Evolutionary conservation across 2,329 filamentous ascomycete genomes (phyloP).

Genomic region (Mycosphaerella arachidis): DNA sequence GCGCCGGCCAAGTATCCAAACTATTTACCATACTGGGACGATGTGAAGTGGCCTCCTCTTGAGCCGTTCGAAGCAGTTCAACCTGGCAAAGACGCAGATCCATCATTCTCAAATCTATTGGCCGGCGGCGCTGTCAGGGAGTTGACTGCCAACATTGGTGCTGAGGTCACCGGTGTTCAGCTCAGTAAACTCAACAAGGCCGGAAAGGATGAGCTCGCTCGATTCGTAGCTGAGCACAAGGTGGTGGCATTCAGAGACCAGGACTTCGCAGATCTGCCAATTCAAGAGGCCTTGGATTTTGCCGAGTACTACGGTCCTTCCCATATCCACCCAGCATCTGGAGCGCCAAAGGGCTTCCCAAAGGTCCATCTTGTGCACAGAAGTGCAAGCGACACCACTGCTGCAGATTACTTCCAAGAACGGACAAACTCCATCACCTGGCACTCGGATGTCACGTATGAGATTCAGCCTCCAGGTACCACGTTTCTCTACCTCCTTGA

Average conservation of each 20-base stretch:
- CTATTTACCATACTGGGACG: slow-evolving; percentile 46
- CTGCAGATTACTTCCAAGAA: slow-evolving; percentile 59
- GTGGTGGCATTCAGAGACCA: slow-evolving; percentile 74
- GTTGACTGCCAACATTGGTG: slow-evolving; percentile 68
- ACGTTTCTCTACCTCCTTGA: slow-evolving; percentile 89
- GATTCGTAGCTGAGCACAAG: slow-evolving; percentile 70
- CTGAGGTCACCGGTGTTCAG: slow-evolving; percentile 67
- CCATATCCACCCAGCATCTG: slow-evolving; percentile 76
- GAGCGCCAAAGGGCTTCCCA: slow-evolving; percentile 67
- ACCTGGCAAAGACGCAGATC: slow-evolving; percentile 70
- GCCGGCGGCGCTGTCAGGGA: slow-evolving; percentile 49
- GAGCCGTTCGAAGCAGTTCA: slow-evolving; percentile 68
- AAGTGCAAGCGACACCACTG: slow-evolving; percentile 59
- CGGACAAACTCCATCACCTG: slow-evolving; percentile 73
- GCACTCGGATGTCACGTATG: slow-evolving; percentile 83
- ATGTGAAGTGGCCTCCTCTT: slow-evolving; percentile 56
- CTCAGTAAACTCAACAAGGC: slow-evolving; percentile 62
- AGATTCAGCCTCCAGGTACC: slow-evolving; percentile 76
- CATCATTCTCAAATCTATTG: slow-evolving; percentile 64
- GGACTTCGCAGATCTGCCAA: slow-evolving; percentile 61
- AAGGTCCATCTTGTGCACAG: slow-evolving; percentile 77
- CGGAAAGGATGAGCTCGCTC: slow-evolving; percentile 72
- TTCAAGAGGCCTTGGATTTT: slow-evolving; percentile 63
- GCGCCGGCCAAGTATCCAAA: slow-evolving; percentile 57
- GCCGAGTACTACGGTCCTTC: slow-evolving; percentile 74